Evolutionary conservation across 1,284 basidiomycete species (phyloP).

Genomic region (Puccinia triticina): DNA sequence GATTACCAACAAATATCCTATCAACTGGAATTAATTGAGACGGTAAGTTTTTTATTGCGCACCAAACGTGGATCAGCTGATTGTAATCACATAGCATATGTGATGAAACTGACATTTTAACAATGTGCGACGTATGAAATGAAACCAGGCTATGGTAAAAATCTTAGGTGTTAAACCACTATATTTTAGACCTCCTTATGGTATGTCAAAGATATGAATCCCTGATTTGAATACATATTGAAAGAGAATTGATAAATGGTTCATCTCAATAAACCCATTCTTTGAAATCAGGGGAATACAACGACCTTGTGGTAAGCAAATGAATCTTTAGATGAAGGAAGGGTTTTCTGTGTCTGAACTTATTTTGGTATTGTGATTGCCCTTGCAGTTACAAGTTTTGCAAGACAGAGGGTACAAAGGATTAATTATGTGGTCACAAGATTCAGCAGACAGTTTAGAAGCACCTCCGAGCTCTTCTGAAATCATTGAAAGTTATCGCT

Average conservation of each 20-base stretch:
- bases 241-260: background rate
- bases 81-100: too few relatives aligned
- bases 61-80: too few relatives aligned
- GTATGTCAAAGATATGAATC: conserved; percentile 20
- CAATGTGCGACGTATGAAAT: background rate
- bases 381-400: conserved; percentile 53
- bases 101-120: too few relatives aligned
- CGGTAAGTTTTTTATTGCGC: background rate
- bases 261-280: background rate
- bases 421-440: conserved; percentile 46
- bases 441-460: conserved; percentile 4
- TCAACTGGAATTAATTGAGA: conserved; percentile 39
- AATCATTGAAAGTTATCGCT: conserved; percentile 37
- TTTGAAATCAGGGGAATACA: conserved; percentile 53
- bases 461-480: conserved; percentile 5
- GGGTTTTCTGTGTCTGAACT: background rate
- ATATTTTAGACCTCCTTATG: conserved; percentile 55
- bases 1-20: conserved; percentile 53
- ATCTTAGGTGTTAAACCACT: conserved; percentile 57
- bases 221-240: background rate
- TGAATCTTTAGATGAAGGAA: background rate
- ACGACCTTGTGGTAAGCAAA: conserved; percentile 41
- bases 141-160: conserved; percentile 56
- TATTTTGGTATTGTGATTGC: too few relatives aligned
- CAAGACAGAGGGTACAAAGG: conserved; percentile 56